These are phyloP conservation scores for Panaeolus papilionaceus DNA, from an alignment of 768 basidiomycete genomes.

Conservation along the genomic window DNA sequence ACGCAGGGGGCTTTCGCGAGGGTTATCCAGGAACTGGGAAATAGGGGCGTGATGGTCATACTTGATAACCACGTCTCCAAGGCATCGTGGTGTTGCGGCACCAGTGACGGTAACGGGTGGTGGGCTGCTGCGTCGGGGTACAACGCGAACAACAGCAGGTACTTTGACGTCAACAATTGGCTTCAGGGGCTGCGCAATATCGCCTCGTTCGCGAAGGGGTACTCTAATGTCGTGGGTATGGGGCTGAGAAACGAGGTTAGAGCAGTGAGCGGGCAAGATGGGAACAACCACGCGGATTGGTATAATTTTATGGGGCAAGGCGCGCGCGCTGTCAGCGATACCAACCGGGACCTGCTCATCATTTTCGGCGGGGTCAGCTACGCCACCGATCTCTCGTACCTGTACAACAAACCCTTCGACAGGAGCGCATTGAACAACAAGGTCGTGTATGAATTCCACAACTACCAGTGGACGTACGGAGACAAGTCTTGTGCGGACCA, in stretches of 20 bases:
- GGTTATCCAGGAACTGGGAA: constrained; percentile 25
- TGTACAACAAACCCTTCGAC: constrained; percentile 22
- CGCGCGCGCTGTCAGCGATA: constrained; percentile 19
- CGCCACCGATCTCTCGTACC: constrained; percentile 19
- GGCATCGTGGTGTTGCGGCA: constrained; percentile 30
- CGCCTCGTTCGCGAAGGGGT: constrained; percentile 23
- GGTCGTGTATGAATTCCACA: constrained; percentile 24
- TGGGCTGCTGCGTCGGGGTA: constrained; percentile 27
- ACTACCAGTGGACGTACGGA: constrained; percentile 20
- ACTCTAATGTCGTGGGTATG: constrained; percentile 29
- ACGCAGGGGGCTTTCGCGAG: constrained; percentile 23
- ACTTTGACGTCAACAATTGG: constrained; percentile 28
- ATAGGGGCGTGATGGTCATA: constrained; percentile 22
- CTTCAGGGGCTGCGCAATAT: constrained; percentile 25
- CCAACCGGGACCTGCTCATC: constrained; percentile 24
- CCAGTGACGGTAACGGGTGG: constrained; percentile 30
- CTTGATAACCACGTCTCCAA: constrained; percentile 30
- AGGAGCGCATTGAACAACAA: constrained; percentile 20
- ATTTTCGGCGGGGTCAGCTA: constrained; percentile 26
- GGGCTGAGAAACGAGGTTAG: constrained; percentile 29
- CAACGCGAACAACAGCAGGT: constrained; percentile 26
- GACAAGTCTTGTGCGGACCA: constrained; percentile 15
- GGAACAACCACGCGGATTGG: constrained; percentile 26
- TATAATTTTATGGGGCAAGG: constrained; percentile 25
- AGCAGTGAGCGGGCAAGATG: constrained; percentile 22